Base-by-base conservation (phyloP, 2,329 filamentous ascomycete genomes). In the Ilyonectria robusta region DNA sequence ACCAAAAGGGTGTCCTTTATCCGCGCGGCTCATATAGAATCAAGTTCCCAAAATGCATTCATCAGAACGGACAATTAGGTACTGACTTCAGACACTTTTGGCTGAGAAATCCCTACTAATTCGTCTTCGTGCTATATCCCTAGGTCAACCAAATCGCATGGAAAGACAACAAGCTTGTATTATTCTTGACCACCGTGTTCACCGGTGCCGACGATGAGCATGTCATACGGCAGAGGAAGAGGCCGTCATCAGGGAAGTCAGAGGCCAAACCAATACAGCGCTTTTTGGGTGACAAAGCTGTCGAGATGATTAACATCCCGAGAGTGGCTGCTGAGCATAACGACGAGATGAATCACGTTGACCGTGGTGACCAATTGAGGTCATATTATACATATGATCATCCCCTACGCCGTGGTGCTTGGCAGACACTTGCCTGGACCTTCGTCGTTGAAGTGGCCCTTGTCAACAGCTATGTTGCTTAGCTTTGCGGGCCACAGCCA, bases 371-470 rank as follows among this genome's bases (percentile, higher is more conserved):
- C 47, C 59, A 71, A 42, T 33, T 63, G 17, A 47, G 57, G 50
- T 48, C 56, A 19, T 48, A 44, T 46, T 17, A 23, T 6, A 47
- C 54, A 15, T 57, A 57, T 58, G 42, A 65, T 21, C 62, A 69
- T 56, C 37, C 19, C 15, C 35, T 69, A 48, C 21, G 33, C 48
- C 42, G 50, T 23, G 65, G 68, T 2, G 50, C 23, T 56, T 69
- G 62, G 69, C 59, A 64, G 33, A 66, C 64, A 31, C 42, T 71
- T 37, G 64, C 64, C 17, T 71, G 61, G 64, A 59, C 56, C 23
- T 23, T 23, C 23, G 2, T 23, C 23, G 23, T 23, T 23, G 23
- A 23, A 23, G 23, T 23, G 23, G 53, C 51, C n/a, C 59, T 69
- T 53, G 40, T 62, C 10, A 69, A 69, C 37, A 66, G 17, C 47